Conservation (phyloP, 805 yeast species). For the Lipomyces spencermartinsiae region DNA sequence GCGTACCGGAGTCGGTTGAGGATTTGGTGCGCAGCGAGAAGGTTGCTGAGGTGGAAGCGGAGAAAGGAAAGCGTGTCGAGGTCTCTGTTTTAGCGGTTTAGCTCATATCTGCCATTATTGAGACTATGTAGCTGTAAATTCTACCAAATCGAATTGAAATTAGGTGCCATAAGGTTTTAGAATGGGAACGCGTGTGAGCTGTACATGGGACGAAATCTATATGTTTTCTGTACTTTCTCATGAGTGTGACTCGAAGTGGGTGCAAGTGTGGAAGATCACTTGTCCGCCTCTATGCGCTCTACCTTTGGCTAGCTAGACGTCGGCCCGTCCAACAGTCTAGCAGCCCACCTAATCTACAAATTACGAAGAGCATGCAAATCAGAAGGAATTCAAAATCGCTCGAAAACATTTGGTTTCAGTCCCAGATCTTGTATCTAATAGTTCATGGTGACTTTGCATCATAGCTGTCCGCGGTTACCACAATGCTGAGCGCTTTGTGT, state of each 20-base stretch:
- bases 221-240: background rate
- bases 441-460: too few species aligned
- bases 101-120: background rate
- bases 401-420: background rate
- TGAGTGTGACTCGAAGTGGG: too few species aligned
- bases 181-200: background rate
- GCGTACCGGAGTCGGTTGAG: background rate
- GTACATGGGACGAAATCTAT: too few species aligned
- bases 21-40: constrained; percentile 2
- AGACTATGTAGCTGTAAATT: background rate
- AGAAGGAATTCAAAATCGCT: background rate
- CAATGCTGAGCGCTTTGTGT: background rate
- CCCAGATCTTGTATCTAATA: background rate
- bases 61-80: background rate
- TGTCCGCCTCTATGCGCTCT: too few species aligned
- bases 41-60: constrained; percentile 4
- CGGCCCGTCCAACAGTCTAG: too few species aligned
- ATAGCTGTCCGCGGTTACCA: too few species aligned
- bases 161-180: background rate
- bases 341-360: too few species aligned
- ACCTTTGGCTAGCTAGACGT: too few species aligned
- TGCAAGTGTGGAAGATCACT: too few species aligned
- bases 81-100: background rate
- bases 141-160: background rate
- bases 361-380: too few species aligned